Evolutionary conservation across 2,329 filamentous ascomycete genomes (phyloP).

Genomic region (Aspergillus felis): DNA sequence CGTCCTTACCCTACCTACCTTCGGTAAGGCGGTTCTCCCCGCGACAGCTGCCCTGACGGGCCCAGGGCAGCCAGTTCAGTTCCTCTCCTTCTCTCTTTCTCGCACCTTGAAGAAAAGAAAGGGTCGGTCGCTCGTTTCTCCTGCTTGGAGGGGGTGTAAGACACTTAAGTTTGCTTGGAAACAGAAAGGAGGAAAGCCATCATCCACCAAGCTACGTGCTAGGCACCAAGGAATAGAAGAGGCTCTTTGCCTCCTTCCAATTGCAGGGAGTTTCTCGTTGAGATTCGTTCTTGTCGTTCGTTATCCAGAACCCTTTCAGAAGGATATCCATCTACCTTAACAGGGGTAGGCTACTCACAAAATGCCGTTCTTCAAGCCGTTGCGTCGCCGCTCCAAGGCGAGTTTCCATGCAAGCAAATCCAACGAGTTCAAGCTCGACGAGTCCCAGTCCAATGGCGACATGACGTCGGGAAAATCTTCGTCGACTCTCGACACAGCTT

Average conservation of each 20-base stretch:
- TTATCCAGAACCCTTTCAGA: neutral
- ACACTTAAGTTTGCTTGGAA: neutral
- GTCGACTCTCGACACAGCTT: conserved; percentile 57
- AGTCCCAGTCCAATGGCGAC: conserved; percentile 46
- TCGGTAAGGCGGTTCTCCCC: conserved; percentile 4
- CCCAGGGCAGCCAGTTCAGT: conserved; percentile 2
- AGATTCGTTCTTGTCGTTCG: neutral
- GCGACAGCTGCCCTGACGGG: conserved; percentile 8
- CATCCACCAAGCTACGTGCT: neutral
- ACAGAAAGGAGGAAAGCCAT: neutral
- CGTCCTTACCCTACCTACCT: neutral
- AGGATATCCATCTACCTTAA: neutral
- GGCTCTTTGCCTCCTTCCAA: neutral
- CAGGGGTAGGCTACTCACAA: conserved; percentile 2
- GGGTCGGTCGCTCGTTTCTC: conserved; percentile 1
- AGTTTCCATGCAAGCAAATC: conserved; percentile 63
- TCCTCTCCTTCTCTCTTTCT: neutral
- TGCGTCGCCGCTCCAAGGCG: conserved; percentile 71
- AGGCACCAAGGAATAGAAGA: conserved; percentile 2
- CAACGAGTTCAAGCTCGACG: conserved; percentile 39
- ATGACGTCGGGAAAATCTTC: conserved; percentile 61
- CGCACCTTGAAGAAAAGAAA: neutral
- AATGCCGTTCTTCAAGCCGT: conserved; percentile 67
- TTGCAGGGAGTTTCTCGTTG: neutral
- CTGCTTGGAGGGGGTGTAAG: neutral